Percentiles rank a stretch among this genome's conserved stretches.
Evolutionary conservation across 352 stramenopile genomes (phyloP).

Genomic region (Phytopythium aichiense): DNA sequence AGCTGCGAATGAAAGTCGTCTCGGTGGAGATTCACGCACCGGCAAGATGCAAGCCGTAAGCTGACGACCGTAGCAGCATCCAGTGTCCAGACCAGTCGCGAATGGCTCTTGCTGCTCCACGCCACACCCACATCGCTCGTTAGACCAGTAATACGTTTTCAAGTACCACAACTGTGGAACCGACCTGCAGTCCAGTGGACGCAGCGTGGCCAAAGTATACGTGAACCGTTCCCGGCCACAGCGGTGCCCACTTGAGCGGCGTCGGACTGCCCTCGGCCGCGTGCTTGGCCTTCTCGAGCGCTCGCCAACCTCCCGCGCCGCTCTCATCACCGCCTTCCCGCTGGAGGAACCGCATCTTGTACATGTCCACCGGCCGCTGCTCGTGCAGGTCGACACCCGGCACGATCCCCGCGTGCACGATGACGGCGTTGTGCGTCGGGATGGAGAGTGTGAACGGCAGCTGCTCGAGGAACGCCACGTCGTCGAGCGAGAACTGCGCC

Average conservation of each 20-base stretch:
- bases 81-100: slow-evolving; percentile 90
- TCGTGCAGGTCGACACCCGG: slow-evolving; percentile 55
- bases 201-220: slow-evolving; percentile 93
- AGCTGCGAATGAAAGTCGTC: too few species aligned
- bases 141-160: not conserved
- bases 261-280: slow-evolving; percentile 18
- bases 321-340: slow-evolving; percentile 23
- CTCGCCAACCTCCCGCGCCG: slow-evolving; percentile 10
- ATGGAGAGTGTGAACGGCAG: slow-evolving; percentile 76
- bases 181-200: slow-evolving; percentile 69
- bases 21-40: slow-evolving; percentile 15
- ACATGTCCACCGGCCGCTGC: slow-evolving; percentile 88
- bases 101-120: slow-evolving; percentile 67
- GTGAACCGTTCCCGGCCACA: slow-evolving; percentile 74
- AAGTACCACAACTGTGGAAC: not conserved
- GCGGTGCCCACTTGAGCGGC: slow-evolving; percentile 59
- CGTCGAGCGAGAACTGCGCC: slow-evolving; percentile 38
- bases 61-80: slow-evolving; percentile 85
- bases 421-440: slow-evolving; percentile 46
- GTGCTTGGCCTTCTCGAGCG: slow-evolving; percentile 30
- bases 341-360: slow-evolving; percentile 88
- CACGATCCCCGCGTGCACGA: slow-evolving; percentile 77
- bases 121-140: not conserved
- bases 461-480: slow-evolving; percentile 66
- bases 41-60: slow-evolving; percentile 89